Percentiles rank a stretch among this genome's conserved stretches.
These are phyloP conservation scores for Trametes maxima DNA, from an alignment of 768 basidiomycete genomes.

Conservation along the genomic window DNA sequence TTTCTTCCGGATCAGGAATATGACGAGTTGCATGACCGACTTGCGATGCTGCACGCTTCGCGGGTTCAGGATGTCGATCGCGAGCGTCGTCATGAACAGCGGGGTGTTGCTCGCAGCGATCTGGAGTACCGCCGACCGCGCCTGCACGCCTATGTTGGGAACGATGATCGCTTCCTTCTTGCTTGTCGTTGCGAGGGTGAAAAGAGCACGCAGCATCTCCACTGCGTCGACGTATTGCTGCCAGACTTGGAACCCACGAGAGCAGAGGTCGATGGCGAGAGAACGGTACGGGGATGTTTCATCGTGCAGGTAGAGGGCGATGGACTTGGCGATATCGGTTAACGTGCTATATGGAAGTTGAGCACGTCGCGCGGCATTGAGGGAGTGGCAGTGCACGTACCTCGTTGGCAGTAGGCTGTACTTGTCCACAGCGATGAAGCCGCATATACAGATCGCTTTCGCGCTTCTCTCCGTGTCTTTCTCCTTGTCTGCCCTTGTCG, in stretches of 20 bases:
- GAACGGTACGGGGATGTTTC: slow-evolving; percentile 64
- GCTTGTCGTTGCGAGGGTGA: slow-evolving; percentile 72
- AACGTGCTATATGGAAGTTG: slow-evolving; percentile 54
- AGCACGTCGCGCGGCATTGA: slow-evolving; percentile 1
- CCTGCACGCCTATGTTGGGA: slow-evolving; percentile 75
- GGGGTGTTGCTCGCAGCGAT: slow-evolving; percentile 84
- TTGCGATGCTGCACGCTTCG: slow-evolving; percentile 76
- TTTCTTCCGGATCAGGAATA: slow-evolving; percentile 92
- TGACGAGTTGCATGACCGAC: slow-evolving; percentile 90
- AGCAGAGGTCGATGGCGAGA: slow-evolving; percentile 86
- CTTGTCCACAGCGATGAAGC: slow-evolving; percentile 80
- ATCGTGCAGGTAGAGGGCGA: slow-evolving; percentile 76
- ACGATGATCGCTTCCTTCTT: slow-evolving; percentile 69
- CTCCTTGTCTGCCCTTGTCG: slow-evolving; percentile 50
- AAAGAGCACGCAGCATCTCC: slow-evolving; percentile 83
- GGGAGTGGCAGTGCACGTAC: slow-evolving; percentile 42
- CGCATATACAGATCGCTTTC: slow-evolving; percentile 77
- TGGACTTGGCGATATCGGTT: slow-evolving; percentile 82
- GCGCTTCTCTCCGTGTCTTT: slow-evolving; percentile 62
- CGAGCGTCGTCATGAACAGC: slow-evolving; percentile 92
- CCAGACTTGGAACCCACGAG: slow-evolving; percentile 92
- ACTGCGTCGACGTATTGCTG: slow-evolving; percentile 92
- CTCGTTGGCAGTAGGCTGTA: slow-evolving; percentile 72
- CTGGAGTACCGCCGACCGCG: slow-evolving; percentile 79
- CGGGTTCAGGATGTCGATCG: slow-evolving; percentile 85